Evolutionary conservation across 192 early-diverging fungal genomes (phyloP).

Genomic region (Podila verticillata): DNA sequence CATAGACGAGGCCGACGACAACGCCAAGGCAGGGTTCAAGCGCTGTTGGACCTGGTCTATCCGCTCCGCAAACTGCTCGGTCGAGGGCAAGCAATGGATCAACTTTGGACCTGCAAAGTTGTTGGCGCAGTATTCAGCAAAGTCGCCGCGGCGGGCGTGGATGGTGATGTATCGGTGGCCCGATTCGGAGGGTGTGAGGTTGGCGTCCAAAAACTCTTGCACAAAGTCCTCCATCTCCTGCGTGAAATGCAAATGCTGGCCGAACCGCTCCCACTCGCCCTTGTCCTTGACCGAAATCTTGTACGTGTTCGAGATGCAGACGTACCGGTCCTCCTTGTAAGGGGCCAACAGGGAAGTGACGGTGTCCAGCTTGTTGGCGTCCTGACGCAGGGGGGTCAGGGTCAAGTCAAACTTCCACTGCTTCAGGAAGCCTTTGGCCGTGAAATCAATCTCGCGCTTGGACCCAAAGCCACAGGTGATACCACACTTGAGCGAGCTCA

Average conservation of each 20-base stretch:
- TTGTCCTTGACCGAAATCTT: constrained; percentile 48
- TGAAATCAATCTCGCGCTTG: constrained; percentile 41
- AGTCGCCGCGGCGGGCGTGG: constrained; percentile 46
- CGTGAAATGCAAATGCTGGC: constrained; percentile 41
- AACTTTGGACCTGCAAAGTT: constrained; percentile 30
- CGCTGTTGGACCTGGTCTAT: constrained; percentile 24
- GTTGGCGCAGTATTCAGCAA: constrained; percentile 24
- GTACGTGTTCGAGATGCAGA: constrained; percentile 50
- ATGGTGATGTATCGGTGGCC: constrained; percentile 31
- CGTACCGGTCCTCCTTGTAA: constrained; percentile 14
- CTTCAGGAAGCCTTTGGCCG: constrained; percentile 47
- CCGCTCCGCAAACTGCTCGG: constrained; percentile 36
- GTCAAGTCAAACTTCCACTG: constrained; percentile 39
- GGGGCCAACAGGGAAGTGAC: constrained; percentile 15
- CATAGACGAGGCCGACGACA: neutral
- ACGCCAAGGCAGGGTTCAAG: constrained; percentile 22
- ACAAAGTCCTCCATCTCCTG: constrained; percentile 34
- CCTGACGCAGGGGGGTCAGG: constrained; percentile 2
- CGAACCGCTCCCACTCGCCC: constrained; percentile 46
- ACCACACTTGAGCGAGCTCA: constrained; percentile 35
- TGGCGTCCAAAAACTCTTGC: constrained; percentile 20
- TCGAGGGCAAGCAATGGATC: constrained; percentile 41
- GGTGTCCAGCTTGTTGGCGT: constrained; percentile 20
- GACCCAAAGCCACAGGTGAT: constrained; percentile 50
- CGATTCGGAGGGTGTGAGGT: constrained; percentile 22